Evolutionary conservation across 1,284 basidiomycete genomes (phyloP), one percentile per base, ranked within the genome.

Genomic region (Malassezia caprae): DNA sequence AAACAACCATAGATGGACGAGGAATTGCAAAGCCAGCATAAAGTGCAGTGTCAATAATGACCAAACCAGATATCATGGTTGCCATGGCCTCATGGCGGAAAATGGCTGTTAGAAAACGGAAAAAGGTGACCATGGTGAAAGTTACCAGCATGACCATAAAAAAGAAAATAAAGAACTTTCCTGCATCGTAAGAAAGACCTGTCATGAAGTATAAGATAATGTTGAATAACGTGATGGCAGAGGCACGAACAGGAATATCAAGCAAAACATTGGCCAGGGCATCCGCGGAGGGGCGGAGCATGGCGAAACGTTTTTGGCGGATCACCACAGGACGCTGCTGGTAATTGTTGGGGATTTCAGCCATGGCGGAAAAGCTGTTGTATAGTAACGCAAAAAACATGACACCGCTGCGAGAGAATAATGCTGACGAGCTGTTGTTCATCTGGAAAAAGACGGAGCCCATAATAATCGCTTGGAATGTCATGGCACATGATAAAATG

Each of bases 401-500:
- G 3, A 60, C 51, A 51, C 60, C 60, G 23, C 49, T 53, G 19
- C 88, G 82, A 13, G 84, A 84, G 78, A 85, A 91, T 73, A 82
- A 86, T 12, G 82, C 83, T 0, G 77, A 73, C 0, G 88, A 87
- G 5, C 78, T 74, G 15, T 82, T 77, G 0, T 82, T 78, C 46
- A 84, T 76, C 4, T 81, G 78, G 59, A 84, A 78, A 78, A 87
- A 93, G 31, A 85, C 80, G 0, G 84, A 86, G 11, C 88, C 87
- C 54, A 85, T 79, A 62, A 88, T 85, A 53, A 88, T 68, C 8
- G 79, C 84, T 73, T 86, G 84, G 60, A 63, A 71, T 21, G 61
- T 49, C 21, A 51, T 65, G 51, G 63, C 67, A 30, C 77, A 59
- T 12, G 66, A 65, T 31, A 69, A 65, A 39, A 75, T 67, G 23